Conservation (phyloP, 2,329 filamentous ascomycete genomes). For the Diaporthe sp. region DNA sequence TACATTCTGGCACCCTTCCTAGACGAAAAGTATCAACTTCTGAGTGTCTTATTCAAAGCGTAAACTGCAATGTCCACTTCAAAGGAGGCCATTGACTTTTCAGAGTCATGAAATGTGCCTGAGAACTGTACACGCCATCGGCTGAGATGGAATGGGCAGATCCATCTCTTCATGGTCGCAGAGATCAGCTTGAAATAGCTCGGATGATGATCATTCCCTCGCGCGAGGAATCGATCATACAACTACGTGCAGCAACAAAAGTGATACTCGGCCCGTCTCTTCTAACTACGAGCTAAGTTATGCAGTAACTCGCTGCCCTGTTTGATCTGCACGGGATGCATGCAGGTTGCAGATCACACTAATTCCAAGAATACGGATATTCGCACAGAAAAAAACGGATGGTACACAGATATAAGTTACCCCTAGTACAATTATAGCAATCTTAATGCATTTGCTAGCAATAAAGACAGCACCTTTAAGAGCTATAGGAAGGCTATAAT, state of each 20-base stretch:
- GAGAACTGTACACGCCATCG: neutral
- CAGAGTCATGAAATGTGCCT: too few species aligned
- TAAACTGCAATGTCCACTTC: neutral
- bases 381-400: too few species aligned
- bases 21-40: neutral
- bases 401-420: too few species aligned
- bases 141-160: too few species aligned
- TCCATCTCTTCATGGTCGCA: neutral
- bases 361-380: too few species aligned
- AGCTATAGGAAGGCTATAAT: too few species aligned
- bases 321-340: slow-evolving; percentile 9
- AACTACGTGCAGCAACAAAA: neutral
- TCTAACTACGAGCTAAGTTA: neutral
- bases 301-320: neutral
- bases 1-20: too few species aligned
- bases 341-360: neutral
- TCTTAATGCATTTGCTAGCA: too few species aligned
- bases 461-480: too few species aligned
- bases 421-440: too few species aligned
- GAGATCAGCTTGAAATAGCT: neutral
- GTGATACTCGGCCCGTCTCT: neutral
- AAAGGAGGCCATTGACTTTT: neutral
- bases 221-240: neutral
- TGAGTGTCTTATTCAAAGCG: neutral
- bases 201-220: neutral